These are phyloP conservation scores for Karstenula rhodostoma DNA, from an alignment of 2,329 filamentous ascomycete genomes.

Conservation along the genomic window DNA sequence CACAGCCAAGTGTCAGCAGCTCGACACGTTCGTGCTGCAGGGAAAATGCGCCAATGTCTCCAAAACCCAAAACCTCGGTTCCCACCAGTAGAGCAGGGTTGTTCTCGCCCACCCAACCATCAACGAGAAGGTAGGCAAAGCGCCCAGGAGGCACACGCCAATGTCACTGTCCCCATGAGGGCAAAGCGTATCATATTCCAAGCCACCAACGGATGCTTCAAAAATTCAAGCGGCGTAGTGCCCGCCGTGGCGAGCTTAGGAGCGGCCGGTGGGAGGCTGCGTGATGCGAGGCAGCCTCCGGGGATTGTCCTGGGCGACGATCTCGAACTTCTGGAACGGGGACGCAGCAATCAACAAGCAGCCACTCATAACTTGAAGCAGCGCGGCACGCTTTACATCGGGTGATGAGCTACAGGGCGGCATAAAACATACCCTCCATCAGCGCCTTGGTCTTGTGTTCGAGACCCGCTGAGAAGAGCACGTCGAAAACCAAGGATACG, in stretches of 20 bases:
- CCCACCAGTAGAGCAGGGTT: not conserved
- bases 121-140: not conserved
- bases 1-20: not conserved
- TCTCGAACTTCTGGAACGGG: slow-evolving; percentile 13
- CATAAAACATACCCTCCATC: not conserved
- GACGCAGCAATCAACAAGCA: not conserved
- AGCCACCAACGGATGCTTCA: slow-evolving; percentile 16
- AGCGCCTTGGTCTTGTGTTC: not conserved
- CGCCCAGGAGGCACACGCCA: slow-evolving; percentile 3
- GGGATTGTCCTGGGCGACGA: slow-evolving; percentile 1
- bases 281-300: not conserved
- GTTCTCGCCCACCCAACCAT: not conserved
- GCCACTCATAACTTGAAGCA: not conserved
- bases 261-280: not conserved
- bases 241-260: slow-evolving; percentile 9
- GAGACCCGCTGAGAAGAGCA: slow-evolving; percentile 5
- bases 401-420: not conserved
- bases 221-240: not conserved
- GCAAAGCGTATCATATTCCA: not conserved
- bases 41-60: not conserved
- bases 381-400: slow-evolving; percentile 7
- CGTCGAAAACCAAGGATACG: not conserved
- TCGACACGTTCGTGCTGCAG: not conserved
- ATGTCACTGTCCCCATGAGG: not conserved
- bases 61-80: not conserved